Base-by-base conservation (phyloP, 1,139 yeast species). In the Hansenula anomala region DNA sequence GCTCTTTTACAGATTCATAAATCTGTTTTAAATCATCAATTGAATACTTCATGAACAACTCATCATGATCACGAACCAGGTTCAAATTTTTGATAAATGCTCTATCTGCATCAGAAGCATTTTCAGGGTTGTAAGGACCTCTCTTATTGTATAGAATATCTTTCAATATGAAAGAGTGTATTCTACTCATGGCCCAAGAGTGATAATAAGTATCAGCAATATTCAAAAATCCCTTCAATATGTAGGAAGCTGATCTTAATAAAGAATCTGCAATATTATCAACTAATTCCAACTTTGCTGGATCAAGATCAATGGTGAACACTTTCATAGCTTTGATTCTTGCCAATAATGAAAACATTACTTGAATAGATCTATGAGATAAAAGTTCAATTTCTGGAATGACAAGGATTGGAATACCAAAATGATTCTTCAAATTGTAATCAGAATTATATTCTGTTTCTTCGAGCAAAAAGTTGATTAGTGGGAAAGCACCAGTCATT, bases 151-250 rank as follows among this genome's bases (percentile, higher is more conserved):
- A 13, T 6, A 36, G 15, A n/a, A 36, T 19, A 3, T 24, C 15
- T 7, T 31, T 23, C 1, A 29, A 8, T 5, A 36, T 36, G 15
- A 28, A 36, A 4, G 20, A 14, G 24, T 36, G 39, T 24, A 36
- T 36, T 20, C 32, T 36, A 10, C n/a, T 20, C 19, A 28, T 36
- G n/a, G 28, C 28, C 39, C 39, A 36, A 4, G 39, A 4, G 13
- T 36, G 39, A 23, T 32, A 36, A 27, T 32, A 36, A 18, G 31
- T 32, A 27, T 36, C 32, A 15, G 39, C 20, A 22, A 36, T n/a
- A 23, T 32, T 26, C 1, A 17, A 18, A 18, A 20, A 28, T 7
- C 28, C 17, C 12, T 27, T 27, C 12, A 28, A n/a, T 15, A 26
- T 15, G 4, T 4, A 27, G 4, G 15, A 16, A 11, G 19, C 3